These are phyloP conservation scores for Coemansia guatemalensis DNA, from an alignment of 192 early-diverging fungal genomes.

Conservation along the genomic window DNA sequence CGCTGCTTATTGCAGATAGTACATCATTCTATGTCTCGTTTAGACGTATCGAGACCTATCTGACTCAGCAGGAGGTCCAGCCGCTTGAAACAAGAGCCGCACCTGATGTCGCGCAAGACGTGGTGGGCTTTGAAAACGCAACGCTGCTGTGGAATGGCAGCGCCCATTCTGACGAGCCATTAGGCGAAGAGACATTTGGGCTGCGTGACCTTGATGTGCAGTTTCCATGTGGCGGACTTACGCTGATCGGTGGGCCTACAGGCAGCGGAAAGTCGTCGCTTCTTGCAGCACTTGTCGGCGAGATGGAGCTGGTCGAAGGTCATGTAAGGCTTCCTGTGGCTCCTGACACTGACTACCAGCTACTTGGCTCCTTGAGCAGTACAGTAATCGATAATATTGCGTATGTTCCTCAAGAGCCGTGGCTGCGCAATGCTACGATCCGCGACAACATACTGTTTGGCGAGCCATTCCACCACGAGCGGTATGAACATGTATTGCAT, in stretches of 20 bases:
- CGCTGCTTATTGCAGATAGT: conserved; percentile 54
- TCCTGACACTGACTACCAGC: conserved; percentile 9
- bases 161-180: neutral
- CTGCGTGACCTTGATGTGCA: conserved; percentile 61
- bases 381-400: conserved; percentile 58
- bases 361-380: neutral
- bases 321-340: conserved; percentile 14
- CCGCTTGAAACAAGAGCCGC: conserved; percentile 26
- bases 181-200: conserved; percentile 20
- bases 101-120: neutral
- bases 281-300: conserved; percentile 79
- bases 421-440: conserved; percentile 71
- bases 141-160: conserved; percentile 23
- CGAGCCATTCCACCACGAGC: conserved; percentile 59
- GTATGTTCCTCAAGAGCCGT: conserved; percentile 78
- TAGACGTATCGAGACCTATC: conserved; percentile 66
- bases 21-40: conserved; percentile 63
- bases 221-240: conserved; percentile 66
- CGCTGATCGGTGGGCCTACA: conserved; percentile 80
- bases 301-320: conserved; percentile 56
- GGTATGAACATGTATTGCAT: conserved; percentile 72
- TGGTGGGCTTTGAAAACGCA: conserved; percentile 53
- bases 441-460: conserved; percentile 88
- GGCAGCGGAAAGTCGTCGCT: conserved; percentile 85
- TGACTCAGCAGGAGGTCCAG: conserved; percentile 69